phyloP scores from a whole-genome alignment of 371 early-diverging fungal species.

The Cladochytrium tenue region DNA sequence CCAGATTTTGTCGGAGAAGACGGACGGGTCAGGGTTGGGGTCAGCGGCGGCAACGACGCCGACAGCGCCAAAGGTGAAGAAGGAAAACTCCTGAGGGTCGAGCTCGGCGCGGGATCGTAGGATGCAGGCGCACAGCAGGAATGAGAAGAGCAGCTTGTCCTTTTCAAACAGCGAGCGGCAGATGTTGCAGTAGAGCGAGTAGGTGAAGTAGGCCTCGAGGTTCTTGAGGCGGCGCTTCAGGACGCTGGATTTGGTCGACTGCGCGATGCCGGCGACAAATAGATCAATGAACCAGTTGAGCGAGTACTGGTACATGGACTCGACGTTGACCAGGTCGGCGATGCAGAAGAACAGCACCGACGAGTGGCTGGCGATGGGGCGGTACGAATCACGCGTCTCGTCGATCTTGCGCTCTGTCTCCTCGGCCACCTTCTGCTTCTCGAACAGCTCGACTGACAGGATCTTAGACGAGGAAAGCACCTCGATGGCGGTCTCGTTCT shows the following conservation, averaged over 20 bases:
- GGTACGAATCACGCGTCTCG: slow-evolving; percentile 57
- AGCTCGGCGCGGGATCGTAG: slow-evolving; percentile 46
- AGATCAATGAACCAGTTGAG: slow-evolving; percentile 61
- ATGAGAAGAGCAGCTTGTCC: slow-evolving; percentile 62
- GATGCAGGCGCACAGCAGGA: slow-evolving; percentile 49
- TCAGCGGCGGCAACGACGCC: slow-evolving; percentile 35
- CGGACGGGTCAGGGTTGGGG: slow-evolving; percentile 49
- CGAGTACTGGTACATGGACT: slow-evolving; percentile 64
- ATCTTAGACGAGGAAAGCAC: slow-evolving; percentile 57
- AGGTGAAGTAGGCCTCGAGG: slow-evolving; percentile 54
- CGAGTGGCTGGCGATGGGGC: slow-evolving; percentile 60
- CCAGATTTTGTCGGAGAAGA: slow-evolving; percentile 56
- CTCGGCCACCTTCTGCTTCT: slow-evolving; percentile 61
- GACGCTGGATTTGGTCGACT: slow-evolving; percentile 50
- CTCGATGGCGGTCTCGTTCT: slow-evolving; percentile 62
- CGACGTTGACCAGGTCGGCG: slow-evolving; percentile 59
- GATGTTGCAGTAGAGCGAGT: slow-evolving; percentile 61
- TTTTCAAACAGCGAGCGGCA: slow-evolving; percentile 61
- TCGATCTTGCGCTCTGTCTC: slow-evolving; percentile 63
- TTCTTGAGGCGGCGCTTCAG: slow-evolving; percentile 56
- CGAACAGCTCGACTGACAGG: slow-evolving; percentile 54
- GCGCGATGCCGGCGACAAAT: slow-evolving; percentile 44
- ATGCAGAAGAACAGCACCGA: slow-evolving; percentile 57
- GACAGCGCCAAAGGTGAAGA: slow-evolving; percentile 53
- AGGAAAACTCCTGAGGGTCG: slow-evolving; percentile 44